Evolutionary conservation across 2,329 filamentous ascomycete species (phyloP).

Genomic region (Penicillium sp.): DNA sequence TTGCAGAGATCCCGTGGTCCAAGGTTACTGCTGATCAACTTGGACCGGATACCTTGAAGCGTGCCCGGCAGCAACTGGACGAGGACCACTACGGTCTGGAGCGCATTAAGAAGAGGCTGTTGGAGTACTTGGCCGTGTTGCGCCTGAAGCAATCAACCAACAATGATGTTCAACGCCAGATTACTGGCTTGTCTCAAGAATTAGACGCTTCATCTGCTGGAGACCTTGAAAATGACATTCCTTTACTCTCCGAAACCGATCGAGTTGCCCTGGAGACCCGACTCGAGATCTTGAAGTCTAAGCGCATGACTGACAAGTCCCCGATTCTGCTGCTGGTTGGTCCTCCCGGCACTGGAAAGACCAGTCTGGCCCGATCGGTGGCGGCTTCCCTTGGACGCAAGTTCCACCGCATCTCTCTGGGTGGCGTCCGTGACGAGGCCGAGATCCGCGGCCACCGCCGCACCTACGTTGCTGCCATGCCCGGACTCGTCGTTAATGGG

Average conservation of each 20-base stretch:
- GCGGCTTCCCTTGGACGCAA: slow-evolving; percentile 89
- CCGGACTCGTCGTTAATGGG: slow-evolving; percentile 87
- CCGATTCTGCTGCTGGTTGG: slow-evolving; percentile 92
- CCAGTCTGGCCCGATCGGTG: slow-evolving; percentile 87
- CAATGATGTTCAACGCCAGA: slow-evolving; percentile 74
- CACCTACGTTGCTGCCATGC: slow-evolving; percentile 99
- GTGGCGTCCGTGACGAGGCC: slow-evolving; percentile 91
- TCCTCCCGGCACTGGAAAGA: slow-evolving; percentile 93
- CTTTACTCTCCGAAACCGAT: slow-evolving; percentile 46
- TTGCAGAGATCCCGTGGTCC: slow-evolving; percentile 92
- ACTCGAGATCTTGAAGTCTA: slow-evolving; percentile 72
- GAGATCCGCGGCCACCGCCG: slow-evolving; percentile 93
- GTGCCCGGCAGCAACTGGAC: slow-evolving; percentile 85
- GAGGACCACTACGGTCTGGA: slow-evolving; percentile 95
- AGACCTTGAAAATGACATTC: slow-evolving; percentile 59
- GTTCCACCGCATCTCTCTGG: slow-evolving; percentile 95
- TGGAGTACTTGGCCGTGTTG: slow-evolving; percentile 95
- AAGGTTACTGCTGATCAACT: slow-evolving; percentile 81
- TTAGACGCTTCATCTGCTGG: slow-evolving; percentile 35
- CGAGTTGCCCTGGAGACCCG: slow-evolving; percentile 56
- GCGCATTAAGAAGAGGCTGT: slow-evolving; percentile 91
- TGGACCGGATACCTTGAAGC: slow-evolving; percentile 72
- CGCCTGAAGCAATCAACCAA: slow-evolving; percentile 92
- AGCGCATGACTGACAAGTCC: slow-evolving; percentile 88
- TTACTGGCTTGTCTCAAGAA: slow-evolving; percentile 54